phyloP scores from a whole-genome alignment of 345 rosid genomes.

The Sisymbrium altissimum region DNA sequence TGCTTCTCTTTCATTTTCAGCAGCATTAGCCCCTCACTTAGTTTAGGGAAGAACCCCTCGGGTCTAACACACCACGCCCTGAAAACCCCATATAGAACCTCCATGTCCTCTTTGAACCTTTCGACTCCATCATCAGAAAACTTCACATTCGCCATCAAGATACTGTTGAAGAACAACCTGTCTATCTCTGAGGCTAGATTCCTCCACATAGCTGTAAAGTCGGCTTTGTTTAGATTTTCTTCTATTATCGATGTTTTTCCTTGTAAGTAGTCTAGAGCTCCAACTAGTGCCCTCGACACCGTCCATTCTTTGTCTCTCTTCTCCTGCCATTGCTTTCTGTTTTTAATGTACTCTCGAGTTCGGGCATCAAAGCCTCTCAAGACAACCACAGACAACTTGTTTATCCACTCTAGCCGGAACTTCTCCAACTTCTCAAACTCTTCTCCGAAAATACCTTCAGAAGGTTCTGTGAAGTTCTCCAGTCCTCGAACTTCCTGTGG shows the following conservation, averaged over 20 bases:
- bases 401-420: conserved; percentile 75
- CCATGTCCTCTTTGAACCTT: conserved; percentile 59
- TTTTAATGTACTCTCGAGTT: conserved; percentile 72
- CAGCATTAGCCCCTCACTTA: conserved; percentile 57
- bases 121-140: conserved; percentile 57
- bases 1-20: conserved; percentile 62
- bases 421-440: conserved; percentile 57
- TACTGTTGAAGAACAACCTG: conserved; percentile 49
- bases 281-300: conserved; percentile 61
- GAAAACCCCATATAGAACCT: conserved; percentile 66
- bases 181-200: conserved; percentile 73
- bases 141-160: conserved; percentile 58
- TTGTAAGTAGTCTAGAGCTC: conserved; percentile 72
- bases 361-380: conserved; percentile 80
- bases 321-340: conserved; percentile 83
- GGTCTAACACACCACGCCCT: conserved; percentile 85
- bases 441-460: conserved; percentile 51
- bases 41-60: conserved; percentile 71
- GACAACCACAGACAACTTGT: conserved; percentile 66
- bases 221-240: conserved; percentile 55
- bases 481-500: conserved; percentile 32
- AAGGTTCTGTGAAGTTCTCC: conserved; percentile 28
- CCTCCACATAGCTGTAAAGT: conserved; percentile 74
- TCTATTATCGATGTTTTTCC: conserved; percentile 61
- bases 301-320: conserved; percentile 65